Evolutionary conservation across 1,284 basidiomycete species (phyloP), one percentile per base, ranked within the genome.

Genomic region (Chondrostereum purpureum): DNA sequence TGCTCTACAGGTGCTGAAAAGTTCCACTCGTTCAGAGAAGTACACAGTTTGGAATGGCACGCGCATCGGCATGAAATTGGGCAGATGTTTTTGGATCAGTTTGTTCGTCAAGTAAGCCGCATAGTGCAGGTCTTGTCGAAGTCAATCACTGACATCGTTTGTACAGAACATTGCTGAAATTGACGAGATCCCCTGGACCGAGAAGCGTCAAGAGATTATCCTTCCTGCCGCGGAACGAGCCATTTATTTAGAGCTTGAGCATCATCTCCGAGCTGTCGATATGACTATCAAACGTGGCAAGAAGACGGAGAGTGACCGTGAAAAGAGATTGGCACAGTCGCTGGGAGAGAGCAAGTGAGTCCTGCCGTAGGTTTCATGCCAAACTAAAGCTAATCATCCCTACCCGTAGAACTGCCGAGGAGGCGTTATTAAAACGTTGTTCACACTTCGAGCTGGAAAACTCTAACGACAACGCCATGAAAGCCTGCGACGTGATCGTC

Each of bases 11-110:
- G 82, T 47, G 92, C 88, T 40, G 93, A 97, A 60, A 81, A 83
- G 54, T 97, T 97, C 76, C 92, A 96, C 62, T 94, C 93, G 1
- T 97, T 94, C 83, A 82, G 92, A 20, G 94, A 97, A 58, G 85
- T 93, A 14, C 92, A 91, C 58, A 93, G 85, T 37, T 64, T 88
- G 16, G 88, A 92, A 52, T 97, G 93, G 93, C 93, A 96, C 59
- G 81, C 82, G 1, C 83, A 91, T 53, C 82, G 93, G 5, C 84
- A 93, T 57, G 69, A 80, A 48, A 67, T 93, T 13, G 93, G 90
- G 0, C 94, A 97, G 58, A 63, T 64, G 14, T 97, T 96, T 74
- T 65, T 93, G 38, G 74, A 93, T 55, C 78, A 72, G 38, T 93
- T 90, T 57, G 88, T 93, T 48, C 79, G 91, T 53, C 91, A 89